Conservation (phyloP, 768 basidiomycete genomes). For the Calocera cornea region DNA sequence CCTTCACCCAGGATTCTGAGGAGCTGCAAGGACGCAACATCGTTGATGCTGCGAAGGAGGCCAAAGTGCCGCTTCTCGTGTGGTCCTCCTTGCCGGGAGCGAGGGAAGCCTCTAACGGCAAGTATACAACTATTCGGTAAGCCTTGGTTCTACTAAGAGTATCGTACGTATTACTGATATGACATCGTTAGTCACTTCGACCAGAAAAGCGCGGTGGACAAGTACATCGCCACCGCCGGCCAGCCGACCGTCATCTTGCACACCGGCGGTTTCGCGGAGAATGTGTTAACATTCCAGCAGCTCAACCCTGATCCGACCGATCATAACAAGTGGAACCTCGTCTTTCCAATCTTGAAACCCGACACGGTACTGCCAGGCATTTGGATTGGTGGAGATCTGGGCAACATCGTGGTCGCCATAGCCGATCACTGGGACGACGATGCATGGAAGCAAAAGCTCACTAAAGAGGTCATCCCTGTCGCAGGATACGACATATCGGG, state of each 20-base stretch:
- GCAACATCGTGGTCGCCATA: neutral
- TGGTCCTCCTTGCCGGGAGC: conserved; percentile 10
- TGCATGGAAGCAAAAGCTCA: neutral
- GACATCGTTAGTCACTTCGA: neutral
- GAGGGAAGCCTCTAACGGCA: neutral
- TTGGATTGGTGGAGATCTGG: neutral
- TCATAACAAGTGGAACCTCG: neutral
- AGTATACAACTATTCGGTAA: neutral
- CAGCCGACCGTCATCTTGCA: neutral
- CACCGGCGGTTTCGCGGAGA: neutral
- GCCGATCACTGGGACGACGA: neutral
- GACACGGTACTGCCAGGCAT: neutral
- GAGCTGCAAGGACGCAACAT: conserved; percentile 17
- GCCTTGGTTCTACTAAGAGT: no score
- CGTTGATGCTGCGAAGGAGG: conserved; percentile 21
- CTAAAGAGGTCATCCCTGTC: neutral
- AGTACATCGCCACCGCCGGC: neutral
- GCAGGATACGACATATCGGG: neutral
- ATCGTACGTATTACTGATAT: no score
- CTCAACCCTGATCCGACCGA: neutral
- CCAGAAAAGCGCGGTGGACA: neutral
- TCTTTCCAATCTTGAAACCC: neutral
- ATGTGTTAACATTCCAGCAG: neutral
- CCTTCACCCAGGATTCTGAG: conserved; percentile 2
- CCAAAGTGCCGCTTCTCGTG: conserved; percentile 18